A percentile compares a stretch with the other conserved stretches of the same genome.
phyloP scores from a whole-genome alignment of 805 yeast species.

The Candida manassasensis region DNA sequence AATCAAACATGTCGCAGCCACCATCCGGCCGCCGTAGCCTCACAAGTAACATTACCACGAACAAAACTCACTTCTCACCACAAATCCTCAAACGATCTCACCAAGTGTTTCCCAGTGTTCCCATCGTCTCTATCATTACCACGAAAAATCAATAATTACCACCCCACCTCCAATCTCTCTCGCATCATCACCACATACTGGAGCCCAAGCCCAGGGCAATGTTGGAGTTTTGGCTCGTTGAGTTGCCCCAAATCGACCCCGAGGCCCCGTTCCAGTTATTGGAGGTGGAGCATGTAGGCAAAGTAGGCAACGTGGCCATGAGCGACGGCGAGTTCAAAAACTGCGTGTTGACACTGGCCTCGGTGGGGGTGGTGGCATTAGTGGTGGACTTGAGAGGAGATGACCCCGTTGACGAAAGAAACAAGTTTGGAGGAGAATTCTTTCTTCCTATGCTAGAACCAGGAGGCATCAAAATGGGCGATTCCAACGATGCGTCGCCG shows the following conservation, averaged over 20 bases:
- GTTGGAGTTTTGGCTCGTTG: slow-evolving; percentile 7
- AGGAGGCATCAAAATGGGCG: slow-evolving; percentile 20
- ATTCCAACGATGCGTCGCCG: slow-evolving; percentile 7
- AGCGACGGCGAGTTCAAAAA: slow-evolving; percentile 17
- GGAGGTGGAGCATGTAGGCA: slow-evolving; percentile 6
- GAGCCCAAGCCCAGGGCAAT: slow-evolving; percentile 13
- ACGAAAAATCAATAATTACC: too few species aligned
- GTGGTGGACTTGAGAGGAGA: slow-evolving; percentile 2
- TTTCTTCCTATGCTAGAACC: slow-evolving; percentile 11
- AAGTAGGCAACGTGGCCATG: slow-evolving; percentile 9
- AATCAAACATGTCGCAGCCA: too few species aligned
- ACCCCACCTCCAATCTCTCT: too few species aligned
- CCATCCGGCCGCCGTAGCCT: too few species aligned
- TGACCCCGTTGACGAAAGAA: slow-evolving; percentile 9
- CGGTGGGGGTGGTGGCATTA: slow-evolving; percentile 6
- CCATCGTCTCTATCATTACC: too few species aligned
- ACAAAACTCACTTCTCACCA: too few species aligned
- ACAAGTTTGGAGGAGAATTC: slow-evolving; percentile 22
- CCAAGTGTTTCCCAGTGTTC: too few species aligned
- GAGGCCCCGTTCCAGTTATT: slow-evolving; percentile 11
- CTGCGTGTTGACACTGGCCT: slow-evolving; percentile 4
- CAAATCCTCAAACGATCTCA: too few species aligned
- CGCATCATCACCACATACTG: slow-evolving; percentile 14
- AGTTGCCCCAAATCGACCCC: slow-evolving; percentile 6
- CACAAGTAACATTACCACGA: too few species aligned